Percentiles rank a stretch among this genome's conserved stretches.
Conservation (phyloP, 1,284 basidiomycete species). For the Pterula multifida region DNA sequence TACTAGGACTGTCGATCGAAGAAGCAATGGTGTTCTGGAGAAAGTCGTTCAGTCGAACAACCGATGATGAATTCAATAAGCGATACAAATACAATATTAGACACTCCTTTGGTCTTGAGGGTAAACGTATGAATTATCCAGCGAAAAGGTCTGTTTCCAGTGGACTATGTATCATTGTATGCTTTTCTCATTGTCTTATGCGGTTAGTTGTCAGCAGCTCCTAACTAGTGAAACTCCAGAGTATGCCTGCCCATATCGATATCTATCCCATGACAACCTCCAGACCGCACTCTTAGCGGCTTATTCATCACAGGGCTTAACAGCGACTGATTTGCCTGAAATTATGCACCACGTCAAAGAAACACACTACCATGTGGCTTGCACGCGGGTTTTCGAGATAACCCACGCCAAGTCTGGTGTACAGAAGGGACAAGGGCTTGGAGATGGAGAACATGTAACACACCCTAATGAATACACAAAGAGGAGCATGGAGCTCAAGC, state of each 20-base stretch:
- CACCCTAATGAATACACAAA: slow-evolving; percentile 89
- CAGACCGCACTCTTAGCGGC: slow-evolving; percentile 64
- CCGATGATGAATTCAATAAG: slow-evolving; percentile 97
- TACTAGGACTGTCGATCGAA: slow-evolving; percentile 87
- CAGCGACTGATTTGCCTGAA: slow-evolving; percentile 69
- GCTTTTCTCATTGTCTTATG: too few relatives aligned
- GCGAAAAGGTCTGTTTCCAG: slow-evolving; percentile 84
- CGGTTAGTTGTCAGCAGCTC: slow-evolving; percentile 86
- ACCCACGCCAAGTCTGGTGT: slow-evolving; percentile 71
- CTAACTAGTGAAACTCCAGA: slow-evolving; percentile 69
- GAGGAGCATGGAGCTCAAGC: slow-evolving; percentile 55
- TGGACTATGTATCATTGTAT: slow-evolving; percentile 5
- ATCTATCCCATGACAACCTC: slow-evolving; percentile 81
- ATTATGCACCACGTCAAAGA: slow-evolving; percentile 76
- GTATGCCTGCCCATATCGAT: slow-evolving; percentile 93
- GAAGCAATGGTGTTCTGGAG: slow-evolving; percentile 95
- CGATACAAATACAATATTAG: slow-evolving; percentile 97
- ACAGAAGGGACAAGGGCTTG: slow-evolving; percentile 84
- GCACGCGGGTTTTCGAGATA: slow-evolving; percentile 93
- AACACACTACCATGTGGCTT: slow-evolving; percentile 90
- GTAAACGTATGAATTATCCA: slow-evolving; percentile 87
- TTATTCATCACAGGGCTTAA: slow-evolving; percentile 59
- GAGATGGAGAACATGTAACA: slow-evolving; percentile 79
- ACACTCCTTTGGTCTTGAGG: slow-evolving; percentile 92
- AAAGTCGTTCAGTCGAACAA: slow-evolving; percentile 66